These are phyloP conservation scores for Leccinum ochraceum DNA, from an alignment of 768 basidiomycete genomes.

Conservation along the genomic window DNA sequence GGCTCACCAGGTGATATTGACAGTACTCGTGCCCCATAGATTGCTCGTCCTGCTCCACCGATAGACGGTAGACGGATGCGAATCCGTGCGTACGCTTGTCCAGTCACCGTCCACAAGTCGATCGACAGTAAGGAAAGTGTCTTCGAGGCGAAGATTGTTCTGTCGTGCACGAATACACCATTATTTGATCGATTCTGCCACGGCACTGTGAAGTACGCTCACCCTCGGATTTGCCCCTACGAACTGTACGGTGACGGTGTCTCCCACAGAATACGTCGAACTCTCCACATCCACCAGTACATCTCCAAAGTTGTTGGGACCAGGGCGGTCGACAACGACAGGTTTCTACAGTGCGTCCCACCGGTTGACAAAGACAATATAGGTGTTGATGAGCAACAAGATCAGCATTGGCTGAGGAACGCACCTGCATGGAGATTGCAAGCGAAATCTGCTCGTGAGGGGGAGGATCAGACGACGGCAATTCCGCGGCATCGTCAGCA, in stretches of 20 bases:
- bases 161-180: constrained; percentile 24
- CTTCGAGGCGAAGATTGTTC: constrained; percentile 78
- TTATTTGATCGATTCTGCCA: not conserved
- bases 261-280: constrained; percentile 53
- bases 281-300: constrained; percentile 55
- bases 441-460: constrained; percentile 63
- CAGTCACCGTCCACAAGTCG: constrained; percentile 34
- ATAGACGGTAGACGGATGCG: no score
- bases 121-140: constrained; percentile 72
- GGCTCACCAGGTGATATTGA: constrained; percentile 62
- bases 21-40: constrained; percentile 49
- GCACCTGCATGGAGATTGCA: constrained; percentile 68
- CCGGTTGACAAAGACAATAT: not conserved
- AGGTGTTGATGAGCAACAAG: not conserved
- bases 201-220: constrained; percentile 19
- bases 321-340: constrained; percentile 60
- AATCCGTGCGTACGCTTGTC: no score
- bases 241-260: constrained; percentile 62
- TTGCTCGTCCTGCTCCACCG: no score
- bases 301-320: constrained; percentile 62
- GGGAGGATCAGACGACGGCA: constrained; percentile 62
- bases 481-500: constrained; percentile 44
- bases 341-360: constrained; percentile 40
- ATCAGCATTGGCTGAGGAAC: not conserved
- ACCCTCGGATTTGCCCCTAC: constrained; percentile 81